A percentile compares a stretch with the other conserved stretches of the same genome.
These are phyloP conservation scores for Coemansia sp. DNA, from an alignment of 192 early-diverging fungal species.

Conservation along the genomic window DNA sequence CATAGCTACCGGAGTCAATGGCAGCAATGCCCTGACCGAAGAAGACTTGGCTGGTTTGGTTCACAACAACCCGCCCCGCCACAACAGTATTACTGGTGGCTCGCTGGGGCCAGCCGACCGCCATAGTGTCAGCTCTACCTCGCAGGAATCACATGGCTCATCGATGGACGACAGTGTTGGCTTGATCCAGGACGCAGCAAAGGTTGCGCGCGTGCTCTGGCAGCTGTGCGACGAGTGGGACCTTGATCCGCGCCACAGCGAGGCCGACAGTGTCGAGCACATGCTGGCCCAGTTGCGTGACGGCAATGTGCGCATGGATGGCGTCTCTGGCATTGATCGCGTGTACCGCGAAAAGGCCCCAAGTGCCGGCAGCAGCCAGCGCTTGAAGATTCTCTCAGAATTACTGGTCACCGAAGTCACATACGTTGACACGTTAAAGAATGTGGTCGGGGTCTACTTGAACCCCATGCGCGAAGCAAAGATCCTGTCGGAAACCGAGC, in stretches of 20 bases:
- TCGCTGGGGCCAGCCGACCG: conserved; percentile 1
- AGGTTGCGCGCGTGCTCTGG: conserved; percentile 35
- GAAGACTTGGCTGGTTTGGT: background rate
- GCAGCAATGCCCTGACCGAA: conserved; percentile 3
- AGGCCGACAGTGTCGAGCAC: conserved; percentile 15
- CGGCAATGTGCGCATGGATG: conserved; percentile 19
- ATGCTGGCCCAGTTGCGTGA: conserved; percentile 24
- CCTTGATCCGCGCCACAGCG: conserved; percentile 33
- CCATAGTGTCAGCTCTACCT: conserved; percentile 20
- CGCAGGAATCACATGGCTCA: conserved; percentile 19
- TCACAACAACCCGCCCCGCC: background rate
- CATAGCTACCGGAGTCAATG: conserved; percentile 7
- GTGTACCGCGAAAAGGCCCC: conserved; percentile 26
- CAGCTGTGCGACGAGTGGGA: conserved; percentile 54
- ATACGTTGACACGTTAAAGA: conserved; percentile 78
- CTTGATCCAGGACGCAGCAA: conserved; percentile 24
- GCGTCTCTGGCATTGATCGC: conserved; percentile 15
- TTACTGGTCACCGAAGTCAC: conserved; percentile 81
- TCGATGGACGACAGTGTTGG: conserved; percentile 18
- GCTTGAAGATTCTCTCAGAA: conserved; percentile 71
- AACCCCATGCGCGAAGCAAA: conserved; percentile 53
- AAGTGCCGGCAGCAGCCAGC: conserved; percentile 39
- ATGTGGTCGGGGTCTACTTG: conserved; percentile 67
- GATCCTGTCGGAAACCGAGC: conserved; percentile 58
- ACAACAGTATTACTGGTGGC: conserved; percentile 3